These are phyloP conservation scores for Aureobasidium zeae DNA, from an alignment of 2,329 filamentous ascomycete species.

Conservation along the genomic window DNA sequence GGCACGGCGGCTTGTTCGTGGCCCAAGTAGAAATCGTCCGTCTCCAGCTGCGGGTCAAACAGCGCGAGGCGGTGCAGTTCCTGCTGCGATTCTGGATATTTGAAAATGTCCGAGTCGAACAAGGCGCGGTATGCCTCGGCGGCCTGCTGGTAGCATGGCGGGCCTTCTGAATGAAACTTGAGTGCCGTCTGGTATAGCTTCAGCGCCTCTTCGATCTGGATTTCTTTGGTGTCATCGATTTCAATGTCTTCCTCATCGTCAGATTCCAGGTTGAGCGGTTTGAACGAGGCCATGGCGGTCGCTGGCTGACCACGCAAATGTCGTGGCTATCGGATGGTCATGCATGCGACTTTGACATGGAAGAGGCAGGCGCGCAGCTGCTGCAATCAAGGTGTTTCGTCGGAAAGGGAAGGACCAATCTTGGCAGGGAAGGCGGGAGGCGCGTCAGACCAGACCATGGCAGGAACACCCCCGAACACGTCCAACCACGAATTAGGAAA, in stretches of 20 bases:
- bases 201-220: slow-evolving; percentile 93
- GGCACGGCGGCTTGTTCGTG: slow-evolving; percentile 27
- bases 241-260: slow-evolving; percentile 87
- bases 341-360: not conserved
- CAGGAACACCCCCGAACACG: no score
- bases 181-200: slow-evolving; percentile 89
- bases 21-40: slow-evolving; percentile 27
- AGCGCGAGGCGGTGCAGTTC: slow-evolving; percentile 67
- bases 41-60: slow-evolving; percentile 36
- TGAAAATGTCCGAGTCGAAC: slow-evolving; percentile 89
- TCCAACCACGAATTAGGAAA: not conserved
- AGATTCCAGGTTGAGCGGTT: slow-evolving; percentile 85
- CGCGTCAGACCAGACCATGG: not conserved
- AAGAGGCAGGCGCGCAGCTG: not conserved
- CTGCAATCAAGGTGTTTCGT: no score
- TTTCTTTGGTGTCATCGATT: slow-evolving; percentile 87
- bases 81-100: slow-evolving; percentile 75
- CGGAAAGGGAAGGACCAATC: no score
- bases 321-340: not conserved
- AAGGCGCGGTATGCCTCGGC: slow-evolving; percentile 72
- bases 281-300: slow-evolving; percentile 52
- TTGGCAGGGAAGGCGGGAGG: not conserved
- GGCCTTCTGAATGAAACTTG: slow-evolving; percentile 83
- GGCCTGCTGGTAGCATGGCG: slow-evolving; percentile 64
- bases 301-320: slow-evolving; percentile 8